Evolutionary conservation across 495 filamentous ascomycete genomes (phyloP).

Genomic region (Talaromyces trachyspermus): DNA sequence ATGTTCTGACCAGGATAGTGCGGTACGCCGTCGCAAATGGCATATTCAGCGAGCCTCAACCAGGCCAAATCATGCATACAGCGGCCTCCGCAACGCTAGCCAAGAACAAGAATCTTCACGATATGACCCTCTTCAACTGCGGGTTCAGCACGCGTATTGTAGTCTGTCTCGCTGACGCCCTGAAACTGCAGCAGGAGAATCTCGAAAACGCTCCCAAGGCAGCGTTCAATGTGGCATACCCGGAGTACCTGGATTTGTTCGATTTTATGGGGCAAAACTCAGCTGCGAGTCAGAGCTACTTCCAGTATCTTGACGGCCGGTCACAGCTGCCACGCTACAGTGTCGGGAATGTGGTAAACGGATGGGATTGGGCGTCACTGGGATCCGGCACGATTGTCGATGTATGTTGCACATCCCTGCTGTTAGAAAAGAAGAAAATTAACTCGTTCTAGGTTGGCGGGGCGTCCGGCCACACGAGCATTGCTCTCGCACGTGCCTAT

Average conservation of each 20-base stretch:
- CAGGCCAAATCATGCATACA: conserved; percentile 23
- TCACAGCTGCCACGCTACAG: conserved; percentile 15
- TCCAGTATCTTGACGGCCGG: conserved; percentile 16
- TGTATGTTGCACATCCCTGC: conserved; percentile 10
- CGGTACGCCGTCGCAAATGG: conserved; percentile 28
- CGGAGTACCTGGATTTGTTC: conserved; percentile 19
- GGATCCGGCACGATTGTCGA: conserved; percentile 15
- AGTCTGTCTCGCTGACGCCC: conserved; percentile 16
- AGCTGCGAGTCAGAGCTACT: conserved; percentile 11
- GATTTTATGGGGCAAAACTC: conserved; percentile 10
- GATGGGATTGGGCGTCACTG: conserved; percentile 11
- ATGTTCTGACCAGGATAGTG: conserved; percentile 21
- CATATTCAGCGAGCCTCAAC: conserved; percentile 23
- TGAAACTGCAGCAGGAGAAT: conserved; percentile 15
- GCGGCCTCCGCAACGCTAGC: conserved; percentile 18
- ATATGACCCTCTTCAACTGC: conserved; percentile 13
- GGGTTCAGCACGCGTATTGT: conserved; percentile 14
- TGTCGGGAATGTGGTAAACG: conserved; percentile 14
- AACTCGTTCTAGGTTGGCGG: conserved; percentile 27
- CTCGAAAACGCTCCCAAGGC: conserved; percentile 14
- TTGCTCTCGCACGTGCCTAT: conserved; percentile 24
- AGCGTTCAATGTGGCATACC: conserved; percentile 25
- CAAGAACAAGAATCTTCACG: conserved; percentile 8
- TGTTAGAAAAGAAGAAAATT: neutral
- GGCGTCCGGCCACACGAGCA: conserved; percentile 32